Base-by-base conservation (phyloP, 768 basidiomycete genomes). In the Lactarius psammicola region DNA sequence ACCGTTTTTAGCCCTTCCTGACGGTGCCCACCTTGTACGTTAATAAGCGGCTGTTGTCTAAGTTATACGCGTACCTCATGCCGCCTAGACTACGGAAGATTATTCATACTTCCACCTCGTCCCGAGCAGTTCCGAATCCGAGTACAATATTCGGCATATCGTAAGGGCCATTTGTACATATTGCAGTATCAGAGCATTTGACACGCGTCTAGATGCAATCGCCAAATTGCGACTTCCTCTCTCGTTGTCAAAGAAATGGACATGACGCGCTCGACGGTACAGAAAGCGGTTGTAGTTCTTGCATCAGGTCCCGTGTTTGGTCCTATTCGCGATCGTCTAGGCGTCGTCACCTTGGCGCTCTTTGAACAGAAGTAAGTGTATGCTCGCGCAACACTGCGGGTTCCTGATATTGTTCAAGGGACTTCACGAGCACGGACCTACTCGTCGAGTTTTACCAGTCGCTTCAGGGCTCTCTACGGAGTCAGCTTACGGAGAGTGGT, bases 21-120 rank as follows among this genome's bases (percentile, higher is more conserved):
- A 99, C 72, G 97, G 97, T 20, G 97, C 97, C 11, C 97, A 99
- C 78, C 75, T 97, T 70, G 94, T 95, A 71, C 68, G 88, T 78
- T 49, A 58, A 28, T 28, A 17, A 17, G 44, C 40, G 56, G 10
- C 36, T 38, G 10, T 68, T 53, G 34, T 60, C 20, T 67, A 28
- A 36, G 34, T 33, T 53, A 38, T 61, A 30, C 2, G 6, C 28
- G 46, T 20, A 67, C 57, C 26, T 62, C 20, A 51, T 55, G 69
- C 60, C 69, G 40, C 30, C 33, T 49, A 94, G 91, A 89, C 87
- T 69, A 79, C 86, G 23, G 96, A 98, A 79, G 97, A 99, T 74
- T 98, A 98, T 74, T 93, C 92, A 0, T 98, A 98, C 76, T 99
- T 99, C 73, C 94, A 96, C 73, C 78, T 96, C 31, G 91, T 93